Evolutionary conservation across 2,329 filamentous ascomycete species (phyloP).

Genomic region (Cytospora piceicola): DNA sequence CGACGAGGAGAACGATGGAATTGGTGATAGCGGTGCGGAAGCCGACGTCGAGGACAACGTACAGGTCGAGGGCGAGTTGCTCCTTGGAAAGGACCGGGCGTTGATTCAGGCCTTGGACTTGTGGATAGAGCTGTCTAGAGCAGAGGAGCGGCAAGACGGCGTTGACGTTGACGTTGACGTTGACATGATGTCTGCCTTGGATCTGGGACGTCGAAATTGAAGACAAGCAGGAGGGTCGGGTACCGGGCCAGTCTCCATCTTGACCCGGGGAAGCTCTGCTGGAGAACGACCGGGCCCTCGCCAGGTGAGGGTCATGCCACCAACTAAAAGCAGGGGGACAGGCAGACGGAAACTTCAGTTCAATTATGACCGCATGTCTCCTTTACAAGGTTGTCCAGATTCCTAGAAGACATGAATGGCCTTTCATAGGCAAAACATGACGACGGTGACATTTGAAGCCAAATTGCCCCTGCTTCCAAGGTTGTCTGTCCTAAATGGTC

Average conservation of each 20-base stretch:
- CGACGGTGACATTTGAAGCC: neutral
- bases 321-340: too few species aligned
- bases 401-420: too few species aligned
- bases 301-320: too few species aligned
- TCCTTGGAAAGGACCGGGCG: neutral
- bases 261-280: neutral
- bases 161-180: neutral
- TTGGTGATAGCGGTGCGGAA: neutral
- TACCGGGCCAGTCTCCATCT: neutral
- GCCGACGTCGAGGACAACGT: neutral
- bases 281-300: too few species aligned
- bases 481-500: too few species aligned
- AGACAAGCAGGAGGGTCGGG: neutral
- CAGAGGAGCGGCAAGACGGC: neutral
- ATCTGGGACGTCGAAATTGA: neutral
- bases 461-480: too few species aligned
- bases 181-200: conserved; percentile 12
- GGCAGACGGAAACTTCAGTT: too few species aligned
- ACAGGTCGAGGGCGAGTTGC: neutral
- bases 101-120: conserved; percentile 1
- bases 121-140: neutral
- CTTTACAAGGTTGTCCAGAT: too few species aligned
- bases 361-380: too few species aligned
- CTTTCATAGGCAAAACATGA: neutral
- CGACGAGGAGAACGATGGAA: neutral